These are phyloP conservation scores for Lipomyces yarrowii DNA, from an alignment of 1,139 yeast species.

Conservation along the genomic window DNA sequence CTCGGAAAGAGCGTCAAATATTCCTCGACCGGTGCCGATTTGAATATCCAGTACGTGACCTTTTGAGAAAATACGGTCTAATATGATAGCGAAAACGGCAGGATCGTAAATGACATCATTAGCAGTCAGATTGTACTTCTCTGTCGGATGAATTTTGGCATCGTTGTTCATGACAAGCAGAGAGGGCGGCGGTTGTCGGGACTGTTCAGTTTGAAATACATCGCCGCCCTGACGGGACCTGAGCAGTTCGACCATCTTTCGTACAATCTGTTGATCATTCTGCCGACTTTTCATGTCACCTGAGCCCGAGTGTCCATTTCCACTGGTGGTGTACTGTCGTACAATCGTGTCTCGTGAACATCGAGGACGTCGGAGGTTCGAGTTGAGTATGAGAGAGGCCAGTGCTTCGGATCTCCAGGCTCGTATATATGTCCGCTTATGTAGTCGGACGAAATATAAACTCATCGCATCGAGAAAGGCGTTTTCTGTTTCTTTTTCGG, in stretches of 20 bases:
- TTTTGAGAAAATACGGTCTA: neutral
- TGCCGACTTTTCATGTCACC: neutral
- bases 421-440: neutral
- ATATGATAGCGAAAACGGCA: neutral
- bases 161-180: neutral
- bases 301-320: neutral
- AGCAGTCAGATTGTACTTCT: neutral
- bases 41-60: neutral
- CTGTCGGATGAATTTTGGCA: neutral
- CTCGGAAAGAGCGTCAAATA: neutral
- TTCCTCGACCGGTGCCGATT: neutral
- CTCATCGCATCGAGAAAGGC: neutral
- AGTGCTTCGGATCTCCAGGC: neutral
- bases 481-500: neutral
- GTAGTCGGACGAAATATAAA: neutral
- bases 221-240: neutral
- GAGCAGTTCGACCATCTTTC: neutral
- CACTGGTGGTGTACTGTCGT: neutral
- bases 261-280: neutral
- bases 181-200: neutral
- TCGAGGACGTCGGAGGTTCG: neutral
- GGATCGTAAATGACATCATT: neutral
- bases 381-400: neutral
- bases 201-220: neutral
- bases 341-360: neutral